These are phyloP conservation scores for Trichoderma gracile DNA, from an alignment of 2,329 filamentous ascomycete genomes.

Conservation along the genomic window DNA sequence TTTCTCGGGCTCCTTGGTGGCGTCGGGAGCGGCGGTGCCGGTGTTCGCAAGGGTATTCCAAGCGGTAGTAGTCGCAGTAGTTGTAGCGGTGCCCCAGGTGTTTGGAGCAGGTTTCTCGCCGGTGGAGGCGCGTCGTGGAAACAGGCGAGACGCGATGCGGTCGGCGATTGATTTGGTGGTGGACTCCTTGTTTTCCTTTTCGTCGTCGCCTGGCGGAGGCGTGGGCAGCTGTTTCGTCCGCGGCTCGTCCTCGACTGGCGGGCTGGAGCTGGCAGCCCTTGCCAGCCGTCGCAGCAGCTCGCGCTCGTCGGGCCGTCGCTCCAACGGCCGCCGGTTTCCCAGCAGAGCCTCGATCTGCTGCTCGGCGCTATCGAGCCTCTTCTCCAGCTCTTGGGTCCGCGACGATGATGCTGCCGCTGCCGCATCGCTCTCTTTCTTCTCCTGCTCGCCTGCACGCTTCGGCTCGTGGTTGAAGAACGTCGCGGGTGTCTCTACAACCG, in stretches of 20 bases:
- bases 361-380: conserved; percentile 20
- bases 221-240: conserved; percentile 28
- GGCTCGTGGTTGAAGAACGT: conserved; percentile 41
- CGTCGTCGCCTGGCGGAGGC: conserved; percentile 25
- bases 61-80: not conserved
- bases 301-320: conserved; percentile 44
- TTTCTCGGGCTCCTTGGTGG: conserved; percentile 31
- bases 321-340: not conserved
- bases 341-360: not conserved
- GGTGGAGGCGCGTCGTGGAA: conserved; percentile 28
- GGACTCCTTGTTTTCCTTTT: conserved; percentile 12
- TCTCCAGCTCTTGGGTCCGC: not conserved
- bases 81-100: not conserved
- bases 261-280: conserved; percentile 50
- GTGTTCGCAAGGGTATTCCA: too few species aligned
- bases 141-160: conserved; percentile 26
- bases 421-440: not conserved
- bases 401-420: not conserved
- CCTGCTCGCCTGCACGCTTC: conserved; percentile 12
- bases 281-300: conserved; percentile 54
- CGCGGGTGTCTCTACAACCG: conserved; percentile 33
- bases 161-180: conserved; percentile 21
- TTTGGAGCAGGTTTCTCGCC: conserved; percentile 10
- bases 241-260: conserved; percentile 36
- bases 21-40: not conserved